phyloP scores from a whole-genome alignment of 2,329 filamentous ascomycete species.

The Alternaria incomplexa region DNA sequence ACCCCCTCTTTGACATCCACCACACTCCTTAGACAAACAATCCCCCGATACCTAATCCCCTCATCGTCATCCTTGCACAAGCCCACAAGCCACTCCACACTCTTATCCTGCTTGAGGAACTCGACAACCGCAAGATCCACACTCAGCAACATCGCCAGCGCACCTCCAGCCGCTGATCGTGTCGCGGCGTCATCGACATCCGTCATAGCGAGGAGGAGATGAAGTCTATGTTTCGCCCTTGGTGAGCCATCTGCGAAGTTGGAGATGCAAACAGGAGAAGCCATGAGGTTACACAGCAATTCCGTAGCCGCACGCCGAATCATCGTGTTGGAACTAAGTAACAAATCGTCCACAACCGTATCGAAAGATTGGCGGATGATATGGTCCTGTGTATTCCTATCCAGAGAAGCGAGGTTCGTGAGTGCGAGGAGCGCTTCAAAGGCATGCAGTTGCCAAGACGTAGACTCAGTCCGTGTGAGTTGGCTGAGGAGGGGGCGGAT shows the following conservation, averaged over 20 bases:
- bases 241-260: slow-evolving; percentile 72
- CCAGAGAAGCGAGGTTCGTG: slow-evolving; percentile 85
- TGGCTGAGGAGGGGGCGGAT: slow-evolving; percentile 81
- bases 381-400: slow-evolving; percentile 66
- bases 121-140: slow-evolving; percentile 76
- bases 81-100: slow-evolving; percentile 77
- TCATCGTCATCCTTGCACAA: slow-evolving; percentile 75
- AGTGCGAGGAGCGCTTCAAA: slow-evolving; percentile 92
- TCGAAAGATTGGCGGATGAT: slow-evolving; percentile 79
- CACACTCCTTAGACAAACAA: slow-evolving; percentile 77
- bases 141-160: slow-evolving; percentile 80
- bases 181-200: slow-evolving; percentile 84
- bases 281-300: slow-evolving; percentile 88
- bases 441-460: slow-evolving; percentile 76
- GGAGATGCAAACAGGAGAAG: slow-evolving; percentile 68
- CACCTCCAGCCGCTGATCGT: slow-evolving; percentile 83
- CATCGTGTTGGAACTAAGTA: slow-evolving; percentile 76
- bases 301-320: slow-evolving; percentile 86
- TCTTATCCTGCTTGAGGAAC: slow-evolving; percentile 70
- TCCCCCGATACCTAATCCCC: slow-evolving; percentile 72
- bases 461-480: slow-evolving; percentile 66
- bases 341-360: slow-evolving; percentile 75
- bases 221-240: slow-evolving; percentile 74
- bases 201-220: slow-evolving; percentile 84
- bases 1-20: slow-evolving; percentile 60